Base-by-base conservation (phyloP, 2,329 filamentous ascomycete species). In the Calonectria pteridis region DNA sequence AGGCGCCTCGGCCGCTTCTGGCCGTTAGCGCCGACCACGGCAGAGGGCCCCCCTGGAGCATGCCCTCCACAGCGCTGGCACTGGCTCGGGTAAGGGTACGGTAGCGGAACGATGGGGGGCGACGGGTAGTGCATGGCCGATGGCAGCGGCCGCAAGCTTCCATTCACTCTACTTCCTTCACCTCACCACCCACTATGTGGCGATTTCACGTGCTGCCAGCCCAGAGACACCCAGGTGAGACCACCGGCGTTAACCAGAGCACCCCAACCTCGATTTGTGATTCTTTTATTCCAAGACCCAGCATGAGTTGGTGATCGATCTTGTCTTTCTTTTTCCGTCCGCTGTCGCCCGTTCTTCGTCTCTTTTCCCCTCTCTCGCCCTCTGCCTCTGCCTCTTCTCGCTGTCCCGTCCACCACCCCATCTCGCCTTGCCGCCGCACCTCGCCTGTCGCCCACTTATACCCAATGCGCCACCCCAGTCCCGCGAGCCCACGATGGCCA, bases 401-500 rank as follows among this genome's bases (percentile, higher is more conserved):
- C 35, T 58, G 43, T 23, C 43, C 43, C 63, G 35, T 40, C 64
- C 46, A 53, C 67, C 43, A 37, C 62, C 58, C 55, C 28, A 33
- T 64, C 51, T 67, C 58, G 43, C 20, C 65, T 65, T 63, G 58
- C 69, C 71, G 68, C 67, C 63, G 67, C 63, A 66, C 58, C 68
- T 76, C 70, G 59, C 51, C 68, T 66, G 59, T 69, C 70, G 59
- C 71, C 67, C 71, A 77, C 76, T 80, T 79, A 77, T 77, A 76
- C 74, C 80, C 80, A 75, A 81, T 81, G 77, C 79, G 77, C 75
- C 73, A 80, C 77, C 69, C 73, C 70, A 75, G 71, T 69, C 76
- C 75, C 69, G 69, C 73, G 73, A 79, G 79, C 77, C 81, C 87
- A 90, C 83, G 84, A 91, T 91, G 90, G 90, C 90, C 78, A 92